Percentiles rank a stretch among this genome's conserved stretches.
phyloP scores from a whole-genome alignment of 2,329 filamentous ascomycete species.

The Tolypocladium inflatum region DNA sequence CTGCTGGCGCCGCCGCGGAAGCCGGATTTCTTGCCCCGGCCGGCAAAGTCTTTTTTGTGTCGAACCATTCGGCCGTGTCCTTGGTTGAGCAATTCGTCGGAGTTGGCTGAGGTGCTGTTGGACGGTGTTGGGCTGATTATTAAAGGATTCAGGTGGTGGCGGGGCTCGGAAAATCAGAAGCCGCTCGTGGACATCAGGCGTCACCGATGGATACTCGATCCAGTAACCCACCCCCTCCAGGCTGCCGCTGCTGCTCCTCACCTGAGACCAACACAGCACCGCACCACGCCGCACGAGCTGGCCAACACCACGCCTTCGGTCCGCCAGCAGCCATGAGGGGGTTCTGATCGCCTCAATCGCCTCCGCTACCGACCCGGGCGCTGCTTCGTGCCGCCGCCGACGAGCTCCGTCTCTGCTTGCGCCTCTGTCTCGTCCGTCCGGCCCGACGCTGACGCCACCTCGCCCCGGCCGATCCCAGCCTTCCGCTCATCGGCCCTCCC shows the following conservation, averaged over 20 bases:
- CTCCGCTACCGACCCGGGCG: neutral
- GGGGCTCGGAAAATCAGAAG: neutral
- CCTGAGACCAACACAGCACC: neutral
- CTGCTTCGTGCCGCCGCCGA: neutral
- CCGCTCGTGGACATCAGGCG: neutral
- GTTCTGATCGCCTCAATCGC: neutral
- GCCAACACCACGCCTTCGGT: neutral
- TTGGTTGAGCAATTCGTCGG: neutral
- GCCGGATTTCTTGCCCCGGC: conserved; percentile 64
- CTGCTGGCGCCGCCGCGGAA: conserved; percentile 43
- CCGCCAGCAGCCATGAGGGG: conserved; percentile 4
- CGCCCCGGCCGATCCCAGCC: neutral
- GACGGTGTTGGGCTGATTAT: neutral
- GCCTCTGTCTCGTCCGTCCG: neutral
- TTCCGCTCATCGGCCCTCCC: neutral
- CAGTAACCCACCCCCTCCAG: neutral
- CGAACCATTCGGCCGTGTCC: conserved; percentile 59
- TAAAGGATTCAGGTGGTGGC: neutral
- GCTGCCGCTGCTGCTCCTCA: neutral
- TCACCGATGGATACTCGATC: neutral
- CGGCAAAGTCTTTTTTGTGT: conserved; percentile 80
- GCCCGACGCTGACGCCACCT: neutral
- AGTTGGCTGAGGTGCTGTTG: neutral
- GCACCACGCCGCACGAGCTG: neutral
- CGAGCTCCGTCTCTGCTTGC: neutral